Evolutionary conservation across 2,329 filamentous ascomycete genomes (phyloP).

Genomic region (Sarocladiaceae sp.): DNA sequence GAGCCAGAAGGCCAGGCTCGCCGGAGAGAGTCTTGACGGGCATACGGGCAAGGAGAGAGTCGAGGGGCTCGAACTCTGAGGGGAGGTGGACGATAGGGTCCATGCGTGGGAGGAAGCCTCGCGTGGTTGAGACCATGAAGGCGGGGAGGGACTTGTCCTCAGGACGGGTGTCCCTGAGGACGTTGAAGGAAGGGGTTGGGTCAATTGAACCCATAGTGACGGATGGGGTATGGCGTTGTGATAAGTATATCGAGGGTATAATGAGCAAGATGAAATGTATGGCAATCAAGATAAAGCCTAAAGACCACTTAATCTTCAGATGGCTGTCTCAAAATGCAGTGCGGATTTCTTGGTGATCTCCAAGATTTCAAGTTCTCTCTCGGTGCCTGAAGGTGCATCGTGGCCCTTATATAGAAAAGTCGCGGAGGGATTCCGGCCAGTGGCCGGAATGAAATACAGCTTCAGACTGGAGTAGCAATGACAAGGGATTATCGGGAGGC

Average conservation of each 20-base stretch:
- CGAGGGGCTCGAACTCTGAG: slow-evolving; percentile 66
- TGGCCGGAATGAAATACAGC: neutral
- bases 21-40: slow-evolving; percentile 74
- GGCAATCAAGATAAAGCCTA: neutral
- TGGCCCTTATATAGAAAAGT: neutral
- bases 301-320: neutral
- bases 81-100: slow-evolving; percentile 63
- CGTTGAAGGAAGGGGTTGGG: slow-evolving; percentile 38
- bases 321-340: neutral
- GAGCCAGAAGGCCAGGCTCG: slow-evolving; percentile 71
- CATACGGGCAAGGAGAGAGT: slow-evolving; percentile 70
- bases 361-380: neutral
- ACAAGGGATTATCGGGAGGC: neutral
- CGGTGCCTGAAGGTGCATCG: neutral
- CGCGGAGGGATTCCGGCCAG: neutral
- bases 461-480: neutral
- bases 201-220: slow-evolving; percentile 32
- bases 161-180: slow-evolving; percentile 56
- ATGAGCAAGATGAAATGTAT: neutral
- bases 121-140: slow-evolving; percentile 74
- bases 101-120: slow-evolving; percentile 69
- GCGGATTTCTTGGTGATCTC: neutral
- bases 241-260: neutral
- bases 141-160: slow-evolving; percentile 58
- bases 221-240: neutral